Base-by-base conservation (phyloP, 352 stramenopile species). In the Phytopythium boreale region DNA sequence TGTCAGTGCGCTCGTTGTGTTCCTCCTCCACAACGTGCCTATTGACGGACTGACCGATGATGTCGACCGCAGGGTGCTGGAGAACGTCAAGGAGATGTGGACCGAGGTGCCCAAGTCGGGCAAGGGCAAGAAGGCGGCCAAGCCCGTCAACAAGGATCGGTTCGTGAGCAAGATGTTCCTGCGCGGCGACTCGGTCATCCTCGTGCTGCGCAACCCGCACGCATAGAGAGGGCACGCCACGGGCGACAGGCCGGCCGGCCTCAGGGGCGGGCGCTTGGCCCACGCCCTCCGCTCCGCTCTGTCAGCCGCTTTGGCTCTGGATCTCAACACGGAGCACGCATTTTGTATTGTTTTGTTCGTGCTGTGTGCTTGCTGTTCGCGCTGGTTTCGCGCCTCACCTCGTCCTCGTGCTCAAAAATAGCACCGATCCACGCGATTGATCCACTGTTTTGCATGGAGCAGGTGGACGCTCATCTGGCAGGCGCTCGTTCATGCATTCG, bases 71-170 rank as follows among this genome's bases (percentile, higher is more conserved):
- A 98, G 95, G 86, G 89, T 99, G 61, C 82, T 99, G 52, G 97
- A 99, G 82, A 98, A 99, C 74, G 98, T 99, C 44, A 99, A 99
- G 80, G 98, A 99, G 85, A 99, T 99, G 94, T 99, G 98, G 98
- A 99, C 97, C 22, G 98, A 99, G 87, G 85, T 90, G 61, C 97
- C 96, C 67, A 99, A 99, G 82, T 96, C 93, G 37, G 96, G 97
- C 49, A 98, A 98, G 78, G 92, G 92, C 56, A 98, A 97, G 72
- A 98, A 98, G 69, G 89, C 93, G 55, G 95, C 92, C 61, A 97
- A 97, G 70, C 85, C 94, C 19, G 88, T 99, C n/a, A 99, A 99
- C 81, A 99, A 99, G 69, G 96, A 99, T 84, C 86, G 97, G 74
- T 99, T 99, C 69, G 93, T 99, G 47, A 98, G 93, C 80, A 99